These are phyloP conservation scores for Russula griseocarnosa DNA, from an alignment of 768 basidiomycete species.

Conservation along the genomic window DNA sequence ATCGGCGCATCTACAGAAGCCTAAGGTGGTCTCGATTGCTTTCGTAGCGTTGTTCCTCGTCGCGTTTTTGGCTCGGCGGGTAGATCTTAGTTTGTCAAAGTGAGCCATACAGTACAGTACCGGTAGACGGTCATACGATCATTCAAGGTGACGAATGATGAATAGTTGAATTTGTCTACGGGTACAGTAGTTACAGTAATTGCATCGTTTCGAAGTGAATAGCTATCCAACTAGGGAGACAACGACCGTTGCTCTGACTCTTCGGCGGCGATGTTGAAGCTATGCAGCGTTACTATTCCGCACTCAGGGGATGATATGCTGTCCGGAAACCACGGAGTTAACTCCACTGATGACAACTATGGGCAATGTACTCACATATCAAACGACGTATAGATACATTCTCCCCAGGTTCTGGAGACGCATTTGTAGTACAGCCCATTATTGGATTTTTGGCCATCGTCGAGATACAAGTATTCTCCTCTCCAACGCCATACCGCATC, in stretches of 20 bases:
- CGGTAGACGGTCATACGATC: slow-evolving; percentile 33
- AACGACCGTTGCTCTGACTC: slow-evolving; percentile 27
- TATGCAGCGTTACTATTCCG: slow-evolving; percentile 43
- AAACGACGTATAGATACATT: slow-evolving; percentile 7
- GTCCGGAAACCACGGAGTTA: neutral
- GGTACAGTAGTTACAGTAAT: slow-evolving; percentile 28
- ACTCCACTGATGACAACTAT: neutral
- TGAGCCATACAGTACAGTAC: slow-evolving; percentile 1
- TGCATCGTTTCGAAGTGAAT: neutral
- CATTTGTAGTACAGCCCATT: slow-evolving; percentile 39
- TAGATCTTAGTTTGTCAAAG: slow-evolving; percentile 46
- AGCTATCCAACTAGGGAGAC: slow-evolving; percentile 4
- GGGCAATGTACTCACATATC: slow-evolving; percentile 10
- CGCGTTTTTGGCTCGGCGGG: slow-evolving; percentile 44
- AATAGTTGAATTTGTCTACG: neutral
- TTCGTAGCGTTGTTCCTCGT: slow-evolving; percentile 62
- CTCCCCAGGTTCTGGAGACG: neutral
- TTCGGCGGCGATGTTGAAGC: slow-evolving; percentile 34
- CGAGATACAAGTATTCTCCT: slow-evolving; percentile 48
- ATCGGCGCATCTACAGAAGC: slow-evolving; percentile 83
- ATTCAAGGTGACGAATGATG: slow-evolving; percentile 18
- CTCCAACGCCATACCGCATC: slow-evolving; percentile 52
- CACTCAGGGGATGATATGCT: slow-evolving; percentile 40
- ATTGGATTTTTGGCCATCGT: slow-evolving; percentile 42
- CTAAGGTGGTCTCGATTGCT: slow-evolving; percentile 68